phyloP scores from a whole-genome alignment of 139 green algal genomes.

The Auxenochlorella protothecoides region DNA sequence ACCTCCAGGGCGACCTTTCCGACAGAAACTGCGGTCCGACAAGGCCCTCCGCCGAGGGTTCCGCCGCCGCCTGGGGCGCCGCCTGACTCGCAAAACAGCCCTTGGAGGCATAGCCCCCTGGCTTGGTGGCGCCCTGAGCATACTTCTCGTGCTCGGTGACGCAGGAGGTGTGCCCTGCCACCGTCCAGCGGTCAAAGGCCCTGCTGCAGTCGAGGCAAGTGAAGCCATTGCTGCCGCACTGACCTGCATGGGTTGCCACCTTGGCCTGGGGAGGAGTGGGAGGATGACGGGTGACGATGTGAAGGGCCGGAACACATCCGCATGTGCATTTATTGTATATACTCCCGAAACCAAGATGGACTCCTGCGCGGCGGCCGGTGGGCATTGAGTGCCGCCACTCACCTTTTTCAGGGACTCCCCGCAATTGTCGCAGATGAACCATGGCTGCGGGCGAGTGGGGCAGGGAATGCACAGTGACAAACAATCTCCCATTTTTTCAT shows the following conservation, averaged over 20 bases:
- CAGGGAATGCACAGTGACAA: neutral
- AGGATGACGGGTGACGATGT: neutral
- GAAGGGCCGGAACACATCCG: neutral
- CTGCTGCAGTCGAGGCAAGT: constrained; percentile 80
- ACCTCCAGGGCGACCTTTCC: constrained; percentile 64
- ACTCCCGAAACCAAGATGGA: neutral
- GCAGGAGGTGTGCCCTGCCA: constrained; percentile 63
- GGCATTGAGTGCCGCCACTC: neutral
- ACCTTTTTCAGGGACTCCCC: constrained; percentile 87
- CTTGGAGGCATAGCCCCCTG: constrained; percentile 64
- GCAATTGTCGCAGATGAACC: constrained; percentile 86
- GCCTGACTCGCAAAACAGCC: constrained; percentile 32
- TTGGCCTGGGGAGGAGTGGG: constrained; percentile 53
- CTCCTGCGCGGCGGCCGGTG: neutral
- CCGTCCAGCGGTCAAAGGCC: constrained; percentile 47
- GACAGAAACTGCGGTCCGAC: constrained; percentile 45
- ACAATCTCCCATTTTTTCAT: too few species aligned
- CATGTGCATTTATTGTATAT: neutral
- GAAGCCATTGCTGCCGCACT: constrained; percentile 52
- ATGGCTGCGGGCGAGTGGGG: constrained; percentile 32
- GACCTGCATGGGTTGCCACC: constrained; percentile 46
- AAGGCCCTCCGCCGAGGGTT: constrained; percentile 31
- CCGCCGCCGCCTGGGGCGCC: neutral
- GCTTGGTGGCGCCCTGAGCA: constrained; percentile 75
- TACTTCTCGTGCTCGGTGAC: constrained; percentile 94